Conservation (phyloP, 257 asterid genomes). For the Solanum bulbocastanum region DNA sequence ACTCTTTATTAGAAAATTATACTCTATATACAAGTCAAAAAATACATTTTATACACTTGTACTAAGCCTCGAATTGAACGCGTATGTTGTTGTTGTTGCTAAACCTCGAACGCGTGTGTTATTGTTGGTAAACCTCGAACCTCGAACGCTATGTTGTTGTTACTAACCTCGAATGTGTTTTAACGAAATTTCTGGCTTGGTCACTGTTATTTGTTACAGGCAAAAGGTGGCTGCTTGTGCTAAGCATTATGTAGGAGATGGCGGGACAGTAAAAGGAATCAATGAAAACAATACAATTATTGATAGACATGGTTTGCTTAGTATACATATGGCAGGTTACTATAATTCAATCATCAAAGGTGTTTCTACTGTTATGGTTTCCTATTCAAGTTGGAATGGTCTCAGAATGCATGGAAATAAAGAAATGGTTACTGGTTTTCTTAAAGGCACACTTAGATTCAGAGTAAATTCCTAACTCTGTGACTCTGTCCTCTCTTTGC, state of each 20-base stretch:
- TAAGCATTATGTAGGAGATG: constrained; percentile 8
- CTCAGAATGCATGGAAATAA: constrained; percentile 7
- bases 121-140: not conserved
- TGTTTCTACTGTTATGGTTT: constrained; percentile 9
- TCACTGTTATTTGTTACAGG: not conserved
- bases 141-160: not conserved
- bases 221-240: constrained; percentile 8
- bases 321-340: constrained; percentile 10
- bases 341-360: constrained; percentile 8
- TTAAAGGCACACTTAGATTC: constrained; percentile 8
- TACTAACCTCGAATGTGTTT: not conserved
- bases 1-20: not conserved
- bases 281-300: constrained; percentile 6
- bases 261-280: constrained; percentile 8
- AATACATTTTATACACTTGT: not conserved
- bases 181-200: not conserved
- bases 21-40: not conserved
- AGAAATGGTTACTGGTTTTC: constrained; percentile 6
- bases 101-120: not conserved
- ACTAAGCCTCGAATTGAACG: not conserved
- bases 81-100: not conserved
- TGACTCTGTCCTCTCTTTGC: not conserved
- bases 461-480: not conserved
- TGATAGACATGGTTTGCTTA: constrained; percentile 6
- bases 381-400: constrained; percentile 10